These are phyloP conservation scores for Lotus japonicus DNA, from an alignment of 306 rosid species.

Conservation along the genomic window DNA sequence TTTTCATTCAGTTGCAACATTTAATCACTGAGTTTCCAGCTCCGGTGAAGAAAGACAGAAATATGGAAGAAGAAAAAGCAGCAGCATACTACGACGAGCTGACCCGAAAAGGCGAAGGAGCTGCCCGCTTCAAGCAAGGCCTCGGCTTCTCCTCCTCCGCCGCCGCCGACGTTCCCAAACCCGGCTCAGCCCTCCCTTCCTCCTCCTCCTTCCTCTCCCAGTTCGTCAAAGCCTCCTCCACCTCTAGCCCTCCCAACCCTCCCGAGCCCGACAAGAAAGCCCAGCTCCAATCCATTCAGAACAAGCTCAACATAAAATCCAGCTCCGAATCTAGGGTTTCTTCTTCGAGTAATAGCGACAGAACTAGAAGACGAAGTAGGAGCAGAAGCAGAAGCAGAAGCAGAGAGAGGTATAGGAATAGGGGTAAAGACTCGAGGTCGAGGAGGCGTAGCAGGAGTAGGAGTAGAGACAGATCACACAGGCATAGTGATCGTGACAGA, in stretches of 20 bases:
- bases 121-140: constrained; percentile 88
- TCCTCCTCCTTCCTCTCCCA: constrained; percentile 70
- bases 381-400: constrained; percentile 30
- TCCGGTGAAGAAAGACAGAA: background rate
- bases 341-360: constrained; percentile 2
- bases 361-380: too few relatives aligned
- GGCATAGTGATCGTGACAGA: constrained; percentile 30
- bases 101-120: constrained; percentile 76
- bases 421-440: constrained; percentile 22
- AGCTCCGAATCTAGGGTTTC: constrained; percentile 52
- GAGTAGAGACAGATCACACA: constrained; percentile 43
- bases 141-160: constrained; percentile 58
- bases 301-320: constrained; percentile 62
- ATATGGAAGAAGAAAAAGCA: constrained; percentile 86
- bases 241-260: constrained; percentile 47
- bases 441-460: constrained; percentile 52
- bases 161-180: constrained; percentile 43
- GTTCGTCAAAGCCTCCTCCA: constrained; percentile 70
- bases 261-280: constrained; percentile 48
- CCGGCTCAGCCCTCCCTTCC: constrained; percentile 35
- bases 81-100: constrained; percentile 91
- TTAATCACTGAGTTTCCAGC: too few relatives aligned
- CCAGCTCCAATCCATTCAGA: constrained; percentile 56
- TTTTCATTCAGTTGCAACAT: too few relatives aligned
- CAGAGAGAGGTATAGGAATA: constrained; percentile 36